Conservation (phyloP, 176 grass and related monocot genomes). For the Musa itinerans region DNA sequence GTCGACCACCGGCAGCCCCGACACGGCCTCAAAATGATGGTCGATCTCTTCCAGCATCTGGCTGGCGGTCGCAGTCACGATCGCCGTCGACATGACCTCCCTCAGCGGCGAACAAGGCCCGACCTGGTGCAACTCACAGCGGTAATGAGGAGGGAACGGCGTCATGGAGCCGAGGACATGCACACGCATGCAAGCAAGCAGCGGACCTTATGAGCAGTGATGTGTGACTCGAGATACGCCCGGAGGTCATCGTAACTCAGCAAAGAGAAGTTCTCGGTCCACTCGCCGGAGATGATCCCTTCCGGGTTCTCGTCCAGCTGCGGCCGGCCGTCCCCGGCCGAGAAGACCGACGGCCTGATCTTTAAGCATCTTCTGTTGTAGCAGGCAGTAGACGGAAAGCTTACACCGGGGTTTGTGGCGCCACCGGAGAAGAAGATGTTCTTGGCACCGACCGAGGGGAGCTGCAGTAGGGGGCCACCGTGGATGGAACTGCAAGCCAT, state of each 20-base stretch:
- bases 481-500: slow-evolving; percentile 3
- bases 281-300: slow-evolving; percentile 76
- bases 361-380: neutral
- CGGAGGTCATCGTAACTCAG: slow-evolving; percentile 68
- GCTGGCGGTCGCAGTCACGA: slow-evolving; percentile 31
- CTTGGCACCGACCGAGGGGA: neutral
- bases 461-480: neutral
- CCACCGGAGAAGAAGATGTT: neutral
- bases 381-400: too few relatives aligned
- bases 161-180: too few relatives aligned
- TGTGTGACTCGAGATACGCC: slow-evolving; percentile 45
- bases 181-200: neutral
- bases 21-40: slow-evolving; percentile 48
- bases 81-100: slow-evolving; percentile 60
- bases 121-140: neutral
- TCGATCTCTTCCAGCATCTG: slow-evolving; percentile 65
- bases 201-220: slow-evolving; percentile 7
- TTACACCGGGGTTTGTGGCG: neutral
- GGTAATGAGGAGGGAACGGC: too few relatives aligned
- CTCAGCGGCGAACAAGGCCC: slow-evolving; percentile 21
- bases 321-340: slow-evolving; percentile 35
- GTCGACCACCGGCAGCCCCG: slow-evolving; percentile 69
- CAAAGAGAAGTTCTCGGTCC: slow-evolving; percentile 74
- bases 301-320: slow-evolving; percentile 79
- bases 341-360: slow-evolving; percentile 36